phyloP scores from a whole-genome alignment of 306 rosid species.

The Cicer judaicum region DNA sequence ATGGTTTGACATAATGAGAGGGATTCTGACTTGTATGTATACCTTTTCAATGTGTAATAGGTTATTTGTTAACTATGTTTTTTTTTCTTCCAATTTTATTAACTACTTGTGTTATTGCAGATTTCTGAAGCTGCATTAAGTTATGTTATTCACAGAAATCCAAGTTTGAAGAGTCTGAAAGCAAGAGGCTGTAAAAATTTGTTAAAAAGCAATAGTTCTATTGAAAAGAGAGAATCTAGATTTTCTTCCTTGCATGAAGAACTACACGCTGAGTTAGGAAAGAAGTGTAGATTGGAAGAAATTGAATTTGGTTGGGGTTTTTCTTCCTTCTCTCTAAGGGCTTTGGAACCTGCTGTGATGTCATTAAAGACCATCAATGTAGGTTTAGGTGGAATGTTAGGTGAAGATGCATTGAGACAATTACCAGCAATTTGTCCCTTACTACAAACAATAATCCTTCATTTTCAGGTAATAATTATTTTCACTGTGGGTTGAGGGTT shows the following conservation, averaged over 20 bases:
- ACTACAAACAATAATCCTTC: slow-evolving; percentile 66
- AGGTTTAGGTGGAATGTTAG: slow-evolving; percentile 73
- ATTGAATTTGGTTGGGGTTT: slow-evolving; percentile 83
- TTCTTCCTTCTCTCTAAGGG: slow-evolving; percentile 64
- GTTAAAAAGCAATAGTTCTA: slow-evolving; percentile 45
- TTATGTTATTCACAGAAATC: slow-evolving; percentile 55
- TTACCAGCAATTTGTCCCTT: slow-evolving; percentile 63
- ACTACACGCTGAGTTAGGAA: slow-evolving; percentile 55
- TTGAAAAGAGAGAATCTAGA: slow-evolving; percentile 46
- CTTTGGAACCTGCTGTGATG: slow-evolving; percentile 65
- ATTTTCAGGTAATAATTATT: slow-evolving; percentile 68
- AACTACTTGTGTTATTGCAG: slow-evolving; percentile 50
- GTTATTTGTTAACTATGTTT: slow-evolving; percentile 13
- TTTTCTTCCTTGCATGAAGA: slow-evolving; percentile 47
- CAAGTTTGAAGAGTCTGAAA: slow-evolving; percentile 63
- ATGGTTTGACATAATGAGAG: slow-evolving; percentile 19
- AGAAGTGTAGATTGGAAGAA: slow-evolving; percentile 66
- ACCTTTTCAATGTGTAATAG: not conserved
- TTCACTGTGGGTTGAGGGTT: slow-evolving; percentile 38
- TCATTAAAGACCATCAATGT: slow-evolving; percentile 60
- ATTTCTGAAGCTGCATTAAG: slow-evolving; percentile 72
- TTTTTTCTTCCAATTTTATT: slow-evolving; percentile 29
- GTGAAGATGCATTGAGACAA: slow-evolving; percentile 64
- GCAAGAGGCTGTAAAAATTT: slow-evolving; percentile 69
- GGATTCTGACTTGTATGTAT: not conserved